Conservation (phyloP, 2,329 filamentous ascomycete species). For the Nigrospora oryzae region DNA sequence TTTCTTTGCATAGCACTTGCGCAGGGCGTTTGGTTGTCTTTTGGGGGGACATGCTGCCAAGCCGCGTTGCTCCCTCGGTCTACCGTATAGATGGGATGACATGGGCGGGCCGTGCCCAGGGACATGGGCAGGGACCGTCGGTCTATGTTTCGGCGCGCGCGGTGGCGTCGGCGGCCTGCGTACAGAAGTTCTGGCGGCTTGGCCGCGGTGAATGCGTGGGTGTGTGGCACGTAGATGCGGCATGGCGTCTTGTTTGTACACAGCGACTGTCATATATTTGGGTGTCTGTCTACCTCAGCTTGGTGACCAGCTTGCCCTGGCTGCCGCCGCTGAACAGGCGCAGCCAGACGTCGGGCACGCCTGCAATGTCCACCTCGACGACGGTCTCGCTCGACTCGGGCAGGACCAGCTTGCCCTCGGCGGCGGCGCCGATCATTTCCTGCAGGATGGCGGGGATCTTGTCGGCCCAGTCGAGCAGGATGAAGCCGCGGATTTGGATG, state of each 20-base stretch:
- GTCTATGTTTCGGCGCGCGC: too few relatives aligned
- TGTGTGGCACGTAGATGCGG: too few relatives aligned
- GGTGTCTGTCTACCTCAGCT: constrained; percentile 3
- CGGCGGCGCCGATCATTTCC: constrained; percentile 15
- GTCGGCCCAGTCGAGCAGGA: constrained; percentile 29
- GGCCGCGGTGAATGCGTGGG: too few relatives aligned
- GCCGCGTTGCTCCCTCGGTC: too few relatives aligned
- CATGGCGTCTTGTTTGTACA: too few relatives aligned
- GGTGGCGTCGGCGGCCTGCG: too few relatives aligned
- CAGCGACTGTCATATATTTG: too few relatives aligned
- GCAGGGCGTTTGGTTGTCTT: neutral
- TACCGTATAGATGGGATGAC: too few relatives aligned
- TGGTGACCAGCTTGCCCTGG: constrained; percentile 18
- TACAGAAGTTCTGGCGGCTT: too few relatives aligned
- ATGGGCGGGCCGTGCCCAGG: too few relatives aligned
- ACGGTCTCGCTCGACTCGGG: constrained; percentile 11
- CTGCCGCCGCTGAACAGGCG: constrained; percentile 16
- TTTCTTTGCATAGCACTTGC: constrained; percentile 1
- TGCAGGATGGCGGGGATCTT: constrained; percentile 12
- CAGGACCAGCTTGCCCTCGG: constrained; percentile 14
- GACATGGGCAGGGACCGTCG: too few relatives aligned
- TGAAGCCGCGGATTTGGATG: constrained; percentile 32
- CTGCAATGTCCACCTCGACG: constrained; percentile 17
- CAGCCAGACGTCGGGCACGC: constrained; percentile 19
- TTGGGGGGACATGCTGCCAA: neutral